These are phyloP conservation scores for Mikania micrantha DNA, from an alignment of 129 eudicot genomes.

Conservation along the genomic window DNA sequence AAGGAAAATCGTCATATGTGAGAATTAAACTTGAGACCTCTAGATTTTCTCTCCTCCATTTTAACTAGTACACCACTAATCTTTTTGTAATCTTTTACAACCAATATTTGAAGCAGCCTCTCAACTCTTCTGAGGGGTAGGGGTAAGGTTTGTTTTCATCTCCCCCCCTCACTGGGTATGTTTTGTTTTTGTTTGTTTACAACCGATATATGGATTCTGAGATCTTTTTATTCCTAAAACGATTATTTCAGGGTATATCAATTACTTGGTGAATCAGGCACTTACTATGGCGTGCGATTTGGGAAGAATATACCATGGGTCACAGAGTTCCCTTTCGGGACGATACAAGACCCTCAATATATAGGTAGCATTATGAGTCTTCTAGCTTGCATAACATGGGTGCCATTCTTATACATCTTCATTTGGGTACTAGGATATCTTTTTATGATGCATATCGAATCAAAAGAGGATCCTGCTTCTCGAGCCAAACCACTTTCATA, in stretches of 20 bases:
- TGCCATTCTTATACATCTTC: slow-evolving; percentile 67
- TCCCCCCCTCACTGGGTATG: too few relatives aligned
- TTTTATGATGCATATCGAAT: slow-evolving; percentile 71
- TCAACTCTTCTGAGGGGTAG: too few relatives aligned
- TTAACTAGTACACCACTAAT: too few relatives aligned
- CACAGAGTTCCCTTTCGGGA: slow-evolving; percentile 82
- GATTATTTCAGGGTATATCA: slow-evolving; percentile 71
- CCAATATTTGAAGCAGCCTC: too few relatives aligned
- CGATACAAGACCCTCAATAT: slow-evolving; percentile 81
- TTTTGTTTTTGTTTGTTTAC: too few relatives aligned
- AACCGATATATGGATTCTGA: background rate
- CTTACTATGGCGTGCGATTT: slow-evolving; percentile 93
- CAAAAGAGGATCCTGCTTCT: slow-evolving; percentile 71
- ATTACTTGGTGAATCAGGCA: slow-evolving; percentile 86
- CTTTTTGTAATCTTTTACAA: background rate
- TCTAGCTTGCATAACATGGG: slow-evolving; percentile 76
- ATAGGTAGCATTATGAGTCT: slow-evolving; percentile 86
- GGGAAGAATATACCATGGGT: slow-evolving; percentile 96
- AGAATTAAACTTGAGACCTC: too few relatives aligned
- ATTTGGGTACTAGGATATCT: slow-evolving; percentile 80
- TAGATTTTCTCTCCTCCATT: too few relatives aligned
- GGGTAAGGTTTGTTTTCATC: too few relatives aligned
- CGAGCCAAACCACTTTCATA: slow-evolving; percentile 73
- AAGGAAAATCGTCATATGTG: too few relatives aligned
- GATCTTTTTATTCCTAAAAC: background rate